phyloP scores from a whole-genome alignment of 2,329 filamentous ascomycete genomes.

The Fusarium scirpi region DNA sequence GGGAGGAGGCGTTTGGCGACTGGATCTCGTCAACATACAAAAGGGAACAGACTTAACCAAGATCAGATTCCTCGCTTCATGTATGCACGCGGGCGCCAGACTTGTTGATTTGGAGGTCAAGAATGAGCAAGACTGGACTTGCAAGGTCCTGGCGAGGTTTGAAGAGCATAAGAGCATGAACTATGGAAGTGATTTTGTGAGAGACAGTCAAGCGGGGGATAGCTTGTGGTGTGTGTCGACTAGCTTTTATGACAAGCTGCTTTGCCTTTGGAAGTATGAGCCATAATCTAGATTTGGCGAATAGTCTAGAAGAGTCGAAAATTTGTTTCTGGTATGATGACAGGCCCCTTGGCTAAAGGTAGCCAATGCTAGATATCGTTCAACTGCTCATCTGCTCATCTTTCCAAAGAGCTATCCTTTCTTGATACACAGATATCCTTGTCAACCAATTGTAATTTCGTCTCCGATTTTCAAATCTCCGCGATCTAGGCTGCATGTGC shows the following conservation, averaged over 20 bases:
- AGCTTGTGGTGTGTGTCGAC: conserved; percentile 70
- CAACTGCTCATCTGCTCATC: not conserved
- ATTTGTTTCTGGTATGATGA: not conserved
- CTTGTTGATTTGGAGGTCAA: conserved; percentile 65
- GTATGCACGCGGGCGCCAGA: conserved; percentile 89
- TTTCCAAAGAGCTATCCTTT: not conserved
- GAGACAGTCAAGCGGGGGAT: conserved; percentile 43
- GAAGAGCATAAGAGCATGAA: conserved; percentile 95
- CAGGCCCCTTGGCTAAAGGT: not conserved
- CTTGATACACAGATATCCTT: not conserved
- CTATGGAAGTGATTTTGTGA: conserved; percentile 82
- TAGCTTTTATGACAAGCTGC: conserved; percentile 79
- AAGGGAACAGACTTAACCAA: conserved; percentile 46
- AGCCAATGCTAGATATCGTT: not conserved
- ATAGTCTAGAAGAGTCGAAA: not conserved
- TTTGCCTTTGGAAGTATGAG: conserved; percentile 73
- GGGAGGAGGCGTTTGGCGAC: conserved; percentile 86
- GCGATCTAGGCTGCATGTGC: not conserved
- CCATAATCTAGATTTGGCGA: not conserved
- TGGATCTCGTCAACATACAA: conserved; percentile 69
- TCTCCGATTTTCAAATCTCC: not conserved
- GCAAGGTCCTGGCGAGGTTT: conserved; percentile 77
- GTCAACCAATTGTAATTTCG: conserved; percentile 4
- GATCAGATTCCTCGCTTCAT: conserved; percentile 79
- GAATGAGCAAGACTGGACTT: conserved; percentile 63